Evolutionary conservation across 768 basidiomycete genomes (phyloP), one percentile per base, ranked within the genome.

Genomic region (Leucosporidium creatinivorum): DNA sequence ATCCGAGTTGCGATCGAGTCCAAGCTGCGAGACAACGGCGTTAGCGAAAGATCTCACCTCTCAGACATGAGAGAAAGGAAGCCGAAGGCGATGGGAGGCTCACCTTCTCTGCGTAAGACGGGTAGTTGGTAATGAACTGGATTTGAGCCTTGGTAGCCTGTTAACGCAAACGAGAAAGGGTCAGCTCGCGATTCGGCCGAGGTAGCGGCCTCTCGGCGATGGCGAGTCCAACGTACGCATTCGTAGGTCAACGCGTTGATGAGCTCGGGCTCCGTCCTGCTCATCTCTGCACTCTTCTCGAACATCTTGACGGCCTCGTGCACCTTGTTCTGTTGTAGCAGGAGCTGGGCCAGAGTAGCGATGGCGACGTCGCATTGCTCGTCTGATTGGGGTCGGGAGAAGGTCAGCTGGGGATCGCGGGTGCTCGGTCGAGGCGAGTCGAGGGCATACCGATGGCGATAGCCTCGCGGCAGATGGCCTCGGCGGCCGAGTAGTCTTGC

Each of bases 301-400:
- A 99, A 96, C 85, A 91, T 86, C 75, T 85, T 83, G 66, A 92
- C 85, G 2, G 94, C 96, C 67, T 86, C 83, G 50, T 88, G 85
- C 67, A 96, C 86, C 80, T 89, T 89, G 76, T 87, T 86, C 79
- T 93, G 91, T 79, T 98, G 94, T 69, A 98, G 78, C 67, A 84
- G 85, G 26, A 99, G 83, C 78, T 99, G 96, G 5, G 94, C 94
- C 33, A 98, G 85, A 1, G 93, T 97, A 23, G 92, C 91, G 7
- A 98, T 87, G 0, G 94, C 96, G 17, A 94, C 91, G 77, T 99
- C 96, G 79, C 94, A 98, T 72, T 93, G 92, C 17, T 89, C 82
- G 78, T 99, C 96, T 26, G 21, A n/a, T n/a, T 18, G 13, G 25
- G 21, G 21, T 7, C 6, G 25, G 4, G 50, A 51, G 25, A n/a